phyloP scores from a whole-genome alignment of 768 basidiomycete genomes.

The Hysterangium stoloniferum region DNA sequence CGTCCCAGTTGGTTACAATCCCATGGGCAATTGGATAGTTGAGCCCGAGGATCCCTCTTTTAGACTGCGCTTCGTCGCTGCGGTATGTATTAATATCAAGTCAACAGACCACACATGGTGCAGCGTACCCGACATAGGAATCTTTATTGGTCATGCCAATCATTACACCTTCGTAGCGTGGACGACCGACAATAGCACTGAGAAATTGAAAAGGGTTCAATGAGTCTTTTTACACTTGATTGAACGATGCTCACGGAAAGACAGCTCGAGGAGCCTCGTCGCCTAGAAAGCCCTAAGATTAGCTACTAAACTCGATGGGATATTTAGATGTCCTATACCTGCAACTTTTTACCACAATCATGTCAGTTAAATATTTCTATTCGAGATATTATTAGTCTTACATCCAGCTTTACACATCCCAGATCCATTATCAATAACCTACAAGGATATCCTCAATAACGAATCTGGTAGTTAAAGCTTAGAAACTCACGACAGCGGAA shows the following conservation, averaged over 20 bases:
- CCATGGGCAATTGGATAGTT: conserved; percentile 23
- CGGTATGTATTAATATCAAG: neutral
- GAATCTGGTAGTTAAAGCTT: too few species aligned
- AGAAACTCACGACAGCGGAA: too few species aligned
- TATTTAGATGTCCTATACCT: neutral
- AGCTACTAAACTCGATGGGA: neutral
- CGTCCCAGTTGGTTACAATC: conserved; percentile 15
- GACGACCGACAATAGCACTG: conserved; percentile 37
- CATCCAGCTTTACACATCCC: conserved; percentile 16
- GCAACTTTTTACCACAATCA: conserved; percentile 1
- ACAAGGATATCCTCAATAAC: too few species aligned
- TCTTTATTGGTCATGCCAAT: conserved; percentile 42
- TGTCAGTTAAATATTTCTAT: neutral
- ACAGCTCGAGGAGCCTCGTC: conserved; percentile 15
- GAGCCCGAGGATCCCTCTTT: conserved; percentile 40
- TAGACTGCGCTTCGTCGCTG: conserved; percentile 41
- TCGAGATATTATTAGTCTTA: neutral
- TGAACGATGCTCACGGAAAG: conserved; percentile 10
- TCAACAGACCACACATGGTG: neutral
- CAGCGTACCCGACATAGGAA: conserved; percentile 35
- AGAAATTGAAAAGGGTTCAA: neutral
- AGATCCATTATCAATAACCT: conserved; percentile 16
- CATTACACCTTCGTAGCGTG: conserved; percentile 41
- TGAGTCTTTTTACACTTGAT: neutral
- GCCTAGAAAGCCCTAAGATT: conserved; percentile 1